Percentiles rank a stretch among this genome's conserved stretches.
These are phyloP conservation scores for Anthostomella pinea DNA, from an alignment of 2,329 filamentous ascomycete genomes.

Conservation along the genomic window DNA sequence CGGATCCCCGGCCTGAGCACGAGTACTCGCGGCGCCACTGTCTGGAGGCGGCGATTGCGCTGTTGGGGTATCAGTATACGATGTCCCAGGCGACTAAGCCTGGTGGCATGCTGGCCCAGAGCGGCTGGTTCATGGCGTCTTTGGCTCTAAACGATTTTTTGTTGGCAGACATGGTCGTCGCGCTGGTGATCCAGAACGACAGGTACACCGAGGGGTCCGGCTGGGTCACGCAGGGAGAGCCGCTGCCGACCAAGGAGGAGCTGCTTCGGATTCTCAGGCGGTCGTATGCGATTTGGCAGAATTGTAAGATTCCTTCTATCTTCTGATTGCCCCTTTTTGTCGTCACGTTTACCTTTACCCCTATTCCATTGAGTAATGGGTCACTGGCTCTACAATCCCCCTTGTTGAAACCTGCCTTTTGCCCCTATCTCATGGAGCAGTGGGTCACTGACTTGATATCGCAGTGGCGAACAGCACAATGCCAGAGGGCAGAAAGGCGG, in stretches of 20 bases:
- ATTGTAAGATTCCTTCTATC: constrained; percentile 9
- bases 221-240: constrained; percentile 34
- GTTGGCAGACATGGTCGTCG: constrained; percentile 59
- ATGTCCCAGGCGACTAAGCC: constrained; percentile 50
- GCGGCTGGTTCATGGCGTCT: constrained; percentile 56
- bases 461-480: constrained; percentile 34
- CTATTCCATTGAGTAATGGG: neutral
- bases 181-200: constrained; percentile 47
- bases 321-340: too few relatives aligned
- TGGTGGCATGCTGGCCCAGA: constrained; percentile 49
- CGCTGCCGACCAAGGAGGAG: constrained; percentile 35
- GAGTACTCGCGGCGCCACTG: constrained; percentile 51
- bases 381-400: too few relatives aligned
- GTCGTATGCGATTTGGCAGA: constrained; percentile 45
- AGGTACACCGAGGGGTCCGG: constrained; percentile 34
- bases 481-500: constrained; percentile 44
- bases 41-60: constrained; percentile 45
- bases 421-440: neutral
- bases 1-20: constrained; percentile 41
- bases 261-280: constrained; percentile 40
- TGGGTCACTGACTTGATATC: constrained; percentile 13
- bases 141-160: constrained; percentile 60
- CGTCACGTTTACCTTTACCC: neutral
- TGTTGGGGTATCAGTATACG: constrained; percentile 46
- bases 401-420: too few relatives aligned